Conservation (phyloP, 2,329 filamentous ascomycete genomes). For the Colletotrichum sp. region DNA sequence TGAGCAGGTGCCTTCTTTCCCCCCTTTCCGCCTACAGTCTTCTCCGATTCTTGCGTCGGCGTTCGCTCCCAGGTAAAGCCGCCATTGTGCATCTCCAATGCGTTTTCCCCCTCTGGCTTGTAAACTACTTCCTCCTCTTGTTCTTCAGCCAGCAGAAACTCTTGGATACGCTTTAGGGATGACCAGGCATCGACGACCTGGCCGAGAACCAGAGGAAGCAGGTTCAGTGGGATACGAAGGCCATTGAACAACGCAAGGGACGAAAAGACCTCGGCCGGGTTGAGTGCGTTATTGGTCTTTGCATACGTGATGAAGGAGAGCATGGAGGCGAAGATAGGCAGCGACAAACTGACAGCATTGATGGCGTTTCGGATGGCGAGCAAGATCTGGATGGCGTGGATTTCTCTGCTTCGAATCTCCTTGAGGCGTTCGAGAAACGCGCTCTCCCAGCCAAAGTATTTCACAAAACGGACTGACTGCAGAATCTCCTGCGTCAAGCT, state of each 20-base stretch:
- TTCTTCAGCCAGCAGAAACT: constrained; percentile 88
- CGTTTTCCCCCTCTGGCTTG: constrained; percentile 64
- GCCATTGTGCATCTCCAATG: constrained; percentile 74
- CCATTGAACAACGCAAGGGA: constrained; percentile 94
- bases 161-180: constrained; percentile 83
- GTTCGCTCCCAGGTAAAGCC: constrained; percentile 88
- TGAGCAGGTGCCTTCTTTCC: constrained; percentile 47
- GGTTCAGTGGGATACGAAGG: constrained; percentile 85
- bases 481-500: constrained; percentile 92
- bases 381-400: constrained; percentile 82
- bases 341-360: constrained; percentile 81
- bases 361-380: constrained; percentile 85
- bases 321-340: constrained; percentile 96
- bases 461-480: constrained; percentile 91
- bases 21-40: constrained; percentile 41
- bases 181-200: constrained; percentile 90
- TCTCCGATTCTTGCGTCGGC: constrained; percentile 58
- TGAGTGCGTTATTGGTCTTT: constrained; percentile 68
- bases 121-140: constrained; percentile 71
- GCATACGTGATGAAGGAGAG: constrained; percentile 87
- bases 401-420: constrained; percentile 77
- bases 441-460: constrained; percentile 95
- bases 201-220: constrained; percentile 86
- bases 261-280: constrained; percentile 84
- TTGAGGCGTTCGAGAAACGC: constrained; percentile 81